A percentile compares a stretch with the other conserved stretches of the same genome.
phyloP scores from a whole-genome alignment of 768 basidiomycete genomes.

The Boletellus ananiceps region DNA sequence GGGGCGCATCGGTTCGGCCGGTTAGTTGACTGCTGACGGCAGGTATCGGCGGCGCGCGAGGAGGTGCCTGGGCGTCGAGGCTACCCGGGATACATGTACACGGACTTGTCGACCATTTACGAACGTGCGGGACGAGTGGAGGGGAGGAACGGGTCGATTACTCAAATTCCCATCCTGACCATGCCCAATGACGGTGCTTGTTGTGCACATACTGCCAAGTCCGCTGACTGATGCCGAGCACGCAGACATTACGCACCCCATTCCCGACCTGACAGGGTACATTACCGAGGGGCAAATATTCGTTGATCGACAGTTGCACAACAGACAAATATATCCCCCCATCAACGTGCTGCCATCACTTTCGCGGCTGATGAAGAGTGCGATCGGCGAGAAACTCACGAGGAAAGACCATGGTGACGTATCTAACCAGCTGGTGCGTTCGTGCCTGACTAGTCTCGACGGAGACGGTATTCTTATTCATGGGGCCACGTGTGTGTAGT shows the following conservation, averaged over 20 bases:
- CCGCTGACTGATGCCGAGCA: constrained; percentile 23
- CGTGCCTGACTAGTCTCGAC: constrained; percentile 20
- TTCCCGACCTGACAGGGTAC: constrained; percentile 98
- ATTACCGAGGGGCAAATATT: constrained; percentile 99
- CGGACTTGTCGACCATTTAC: constrained; percentile 98
- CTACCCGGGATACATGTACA: constrained; percentile 98
- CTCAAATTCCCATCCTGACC: constrained; percentile 98
- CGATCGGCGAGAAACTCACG: constrained; percentile 95
- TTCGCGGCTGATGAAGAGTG: constrained; percentile 99
- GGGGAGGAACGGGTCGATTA: constrained; percentile 98
- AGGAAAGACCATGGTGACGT: constrained; percentile 99
- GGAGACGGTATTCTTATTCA: constrained; percentile 8
- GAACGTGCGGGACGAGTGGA: constrained; percentile 98
- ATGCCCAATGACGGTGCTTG: constrained; percentile 98
- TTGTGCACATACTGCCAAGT: constrained; percentile 14
- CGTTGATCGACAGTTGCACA: constrained; percentile 95
- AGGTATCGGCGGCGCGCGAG: constrained; percentile 95
- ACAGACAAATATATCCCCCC: constrained; percentile 96
- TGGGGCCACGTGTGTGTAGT: constrained; percentile 49
- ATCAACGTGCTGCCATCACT: constrained; percentile 99
- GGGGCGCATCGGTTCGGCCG: not conserved
- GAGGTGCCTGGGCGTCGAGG: constrained; percentile 99
- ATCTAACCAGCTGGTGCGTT: constrained; percentile 90
- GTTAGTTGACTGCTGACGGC: constrained; percentile 10
- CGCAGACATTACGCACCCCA: constrained; percentile 98